Evolutionary conservation across 2,329 filamentous ascomycete genomes (phyloP), one percentile per base, ranked within the genome.

Genomic region (Arthroderma sp.): DNA sequence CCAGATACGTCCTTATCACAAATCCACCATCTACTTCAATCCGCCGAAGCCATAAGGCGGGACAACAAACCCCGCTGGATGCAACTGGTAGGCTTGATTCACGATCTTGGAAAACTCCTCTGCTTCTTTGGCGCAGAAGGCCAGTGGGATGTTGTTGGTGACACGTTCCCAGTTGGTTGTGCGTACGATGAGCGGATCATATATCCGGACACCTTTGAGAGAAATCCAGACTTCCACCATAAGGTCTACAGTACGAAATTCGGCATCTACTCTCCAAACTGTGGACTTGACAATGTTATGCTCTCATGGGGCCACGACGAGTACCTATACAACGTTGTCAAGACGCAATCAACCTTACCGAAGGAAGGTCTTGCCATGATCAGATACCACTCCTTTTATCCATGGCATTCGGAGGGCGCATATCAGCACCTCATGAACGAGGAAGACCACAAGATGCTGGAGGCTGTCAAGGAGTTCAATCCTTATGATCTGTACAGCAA

Each of bases 401-500:
- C 87, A 10, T 94, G 86, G 87, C 87, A 94, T 66, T 77, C 73
- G 49, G 80, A 82, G 62, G 82, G 81, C 44, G 86, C 84, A 5
- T 94, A 94, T 66, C 65, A 66, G 49, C 78, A 86, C 65, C 75
- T 94, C 63, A 94, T 94, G 86, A 75, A 82, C 61, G 78, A 82
- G 49, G 82, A 87, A 59, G 87, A 94, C 56, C 68, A 81, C 62
- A 73, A 74, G 56, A 87, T 93, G 81, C 68, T 93, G 54, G 76
- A 78, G 58, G 86, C 86, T 6, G 86, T 94, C 42, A 75, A 77
- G 63, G 86, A 83, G 0, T 94, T 94, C 67, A 94, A 94, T 61
- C 86, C 86, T 0, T 94, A 94, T 56, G 87, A 94, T 59, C 61
- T 94, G 41, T 94, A 94, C 69, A 89, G 83, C 69, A 94, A 94